These are phyloP conservation scores for Phytophthora syringae DNA, from an alignment of 352 stramenopile species.

Conservation along the genomic window DNA sequence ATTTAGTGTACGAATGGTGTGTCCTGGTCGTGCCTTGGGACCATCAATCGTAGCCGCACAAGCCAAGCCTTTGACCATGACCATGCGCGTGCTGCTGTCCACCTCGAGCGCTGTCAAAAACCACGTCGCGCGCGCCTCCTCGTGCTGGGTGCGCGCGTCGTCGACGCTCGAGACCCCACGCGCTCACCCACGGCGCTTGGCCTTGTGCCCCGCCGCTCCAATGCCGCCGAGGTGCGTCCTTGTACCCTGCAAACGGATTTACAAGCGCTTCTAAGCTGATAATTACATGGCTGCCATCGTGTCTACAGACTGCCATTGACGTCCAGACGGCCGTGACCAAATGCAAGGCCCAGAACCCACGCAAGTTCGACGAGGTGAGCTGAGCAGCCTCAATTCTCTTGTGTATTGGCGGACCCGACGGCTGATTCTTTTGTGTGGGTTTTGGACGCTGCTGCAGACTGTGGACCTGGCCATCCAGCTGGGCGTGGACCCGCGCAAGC, in stretches of 20 bases:
- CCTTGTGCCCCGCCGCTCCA: slow-evolving; percentile 64
- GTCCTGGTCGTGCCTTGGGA: slow-evolving; percentile 7
- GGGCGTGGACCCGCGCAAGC: slow-evolving; percentile 87
- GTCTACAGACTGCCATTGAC: slow-evolving; percentile 56
- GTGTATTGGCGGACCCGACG: not conserved
- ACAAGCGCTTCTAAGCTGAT: slow-evolving; percentile 9
- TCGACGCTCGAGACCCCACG: slow-evolving; percentile 46
- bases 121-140: slow-evolving; percentile 40
- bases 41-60: slow-evolving; percentile 40
- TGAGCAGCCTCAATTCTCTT: not conserved
- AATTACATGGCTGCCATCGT: too few species aligned
- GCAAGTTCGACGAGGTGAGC: slow-evolving; percentile 88
- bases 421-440: slow-evolving; percentile 14
- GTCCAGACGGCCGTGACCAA: slow-evolving; percentile 59
- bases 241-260: slow-evolving; percentile 2
- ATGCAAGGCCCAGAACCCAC: slow-evolving; percentile 65
- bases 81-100: slow-evolving; percentile 56
- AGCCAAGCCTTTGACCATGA: slow-evolving; percentile 22
- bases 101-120: slow-evolving; percentile 35
- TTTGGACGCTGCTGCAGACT: slow-evolving; percentile 49
- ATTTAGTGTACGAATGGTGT: slow-evolving; percentile 5
- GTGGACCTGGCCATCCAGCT: slow-evolving; percentile 87
- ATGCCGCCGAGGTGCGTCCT: slow-evolving; percentile 52
- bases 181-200: slow-evolving; percentile 74
- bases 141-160: slow-evolving; percentile 50